phyloP scores from a whole-genome alignment of 768 basidiomycete genomes.

The Suillus paluster region DNA sequence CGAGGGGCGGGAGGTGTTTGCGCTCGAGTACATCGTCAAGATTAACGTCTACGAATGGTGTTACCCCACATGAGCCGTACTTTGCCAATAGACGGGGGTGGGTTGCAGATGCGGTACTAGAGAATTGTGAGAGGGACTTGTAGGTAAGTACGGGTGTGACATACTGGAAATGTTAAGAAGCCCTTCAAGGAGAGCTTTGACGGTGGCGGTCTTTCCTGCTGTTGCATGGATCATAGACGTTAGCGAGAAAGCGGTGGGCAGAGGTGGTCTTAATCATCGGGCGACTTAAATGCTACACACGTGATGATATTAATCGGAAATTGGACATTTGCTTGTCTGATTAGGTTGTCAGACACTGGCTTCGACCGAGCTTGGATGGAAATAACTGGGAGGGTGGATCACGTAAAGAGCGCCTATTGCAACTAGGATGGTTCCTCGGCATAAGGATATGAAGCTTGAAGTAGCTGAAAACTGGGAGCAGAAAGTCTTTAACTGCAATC shows the following conservation, averaged over 20 bases:
- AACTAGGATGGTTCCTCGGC: not conserved
- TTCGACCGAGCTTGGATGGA: not conserved
- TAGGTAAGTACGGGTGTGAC: slow-evolving; percentile 17
- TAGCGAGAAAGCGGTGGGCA: too few species aligned
- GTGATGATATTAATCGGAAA: not conserved
- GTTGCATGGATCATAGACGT: slow-evolving; percentile 6
- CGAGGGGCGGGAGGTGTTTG: slow-evolving; percentile 80
- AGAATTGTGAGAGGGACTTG: not conserved
- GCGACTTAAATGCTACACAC: not conserved
- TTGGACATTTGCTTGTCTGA: not conserved
- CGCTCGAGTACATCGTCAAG: slow-evolving; percentile 78
- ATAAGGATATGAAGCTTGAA: not conserved
- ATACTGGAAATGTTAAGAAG: slow-evolving; percentile 45
- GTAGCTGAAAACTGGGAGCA: not conserved
- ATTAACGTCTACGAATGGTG: slow-evolving; percentile 66
- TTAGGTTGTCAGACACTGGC: not conserved
- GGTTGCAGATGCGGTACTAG: slow-evolving; percentile 62
- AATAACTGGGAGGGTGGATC: not conserved
- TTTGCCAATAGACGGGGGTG: slow-evolving; percentile 68
- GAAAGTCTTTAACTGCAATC: too few species aligned
- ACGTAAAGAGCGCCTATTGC: not conserved
- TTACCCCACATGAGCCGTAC: slow-evolving; percentile 71
- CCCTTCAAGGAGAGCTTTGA: slow-evolving; percentile 37
- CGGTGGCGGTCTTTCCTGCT: slow-evolving; percentile 22
- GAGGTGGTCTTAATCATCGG: not conserved